A percentile compares a stretch with the other conserved stretches of the same genome.
Conservation (phyloP, 2,329 filamentous ascomycete species). For the Scytalidium sp. region DNA sequence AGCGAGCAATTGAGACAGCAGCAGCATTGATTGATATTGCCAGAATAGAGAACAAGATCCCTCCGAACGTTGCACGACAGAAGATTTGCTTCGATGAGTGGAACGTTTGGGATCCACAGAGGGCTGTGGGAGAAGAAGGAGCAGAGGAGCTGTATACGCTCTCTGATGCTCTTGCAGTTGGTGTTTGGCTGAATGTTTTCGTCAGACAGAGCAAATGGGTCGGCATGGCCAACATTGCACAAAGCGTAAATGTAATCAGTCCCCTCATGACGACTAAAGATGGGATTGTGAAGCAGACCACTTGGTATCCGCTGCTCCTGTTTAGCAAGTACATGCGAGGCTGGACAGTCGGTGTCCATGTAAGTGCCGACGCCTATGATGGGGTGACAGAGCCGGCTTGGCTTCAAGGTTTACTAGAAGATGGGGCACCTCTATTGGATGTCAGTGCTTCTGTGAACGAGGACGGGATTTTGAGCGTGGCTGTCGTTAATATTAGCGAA, state of each 20-base stretch:
- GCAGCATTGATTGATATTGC: slow-evolving; percentile 61
- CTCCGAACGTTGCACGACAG: slow-evolving; percentile 29
- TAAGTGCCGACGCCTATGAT: slow-evolving; percentile 60
- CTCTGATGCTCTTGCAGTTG: slow-evolving; percentile 61
- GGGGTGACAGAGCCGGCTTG: slow-evolving; percentile 65
- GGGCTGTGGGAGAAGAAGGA: slow-evolving; percentile 59
- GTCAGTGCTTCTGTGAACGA: slow-evolving; percentile 58
- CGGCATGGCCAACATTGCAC: slow-evolving; percentile 66
- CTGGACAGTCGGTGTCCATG: slow-evolving; percentile 62
- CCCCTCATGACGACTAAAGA: slow-evolving; percentile 60
- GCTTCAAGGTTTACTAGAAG: slow-evolving; percentile 62
- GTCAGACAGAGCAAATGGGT: slow-evolving; percentile 59
- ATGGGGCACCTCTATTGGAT: slow-evolving; percentile 65
- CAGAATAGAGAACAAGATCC: slow-evolving; percentile 51
- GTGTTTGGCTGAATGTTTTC: slow-evolving; percentile 62
- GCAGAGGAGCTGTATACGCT: slow-evolving; percentile 63
- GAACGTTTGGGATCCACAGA: slow-evolving; percentile 66
- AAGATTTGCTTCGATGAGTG: slow-evolving; percentile 69
- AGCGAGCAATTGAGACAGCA: slow-evolving; percentile 63
- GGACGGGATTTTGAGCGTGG: slow-evolving; percentile 61
- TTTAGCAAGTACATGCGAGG: slow-evolving; percentile 72
- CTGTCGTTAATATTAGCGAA: slow-evolving; percentile 71
- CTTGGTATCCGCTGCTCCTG: slow-evolving; percentile 60
- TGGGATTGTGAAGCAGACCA: slow-evolving; percentile 60
- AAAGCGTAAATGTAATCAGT: slow-evolving; percentile 66